Conservation (phyloP, 352 stramenopile species). For the Phytopythium aichiense region DNA sequence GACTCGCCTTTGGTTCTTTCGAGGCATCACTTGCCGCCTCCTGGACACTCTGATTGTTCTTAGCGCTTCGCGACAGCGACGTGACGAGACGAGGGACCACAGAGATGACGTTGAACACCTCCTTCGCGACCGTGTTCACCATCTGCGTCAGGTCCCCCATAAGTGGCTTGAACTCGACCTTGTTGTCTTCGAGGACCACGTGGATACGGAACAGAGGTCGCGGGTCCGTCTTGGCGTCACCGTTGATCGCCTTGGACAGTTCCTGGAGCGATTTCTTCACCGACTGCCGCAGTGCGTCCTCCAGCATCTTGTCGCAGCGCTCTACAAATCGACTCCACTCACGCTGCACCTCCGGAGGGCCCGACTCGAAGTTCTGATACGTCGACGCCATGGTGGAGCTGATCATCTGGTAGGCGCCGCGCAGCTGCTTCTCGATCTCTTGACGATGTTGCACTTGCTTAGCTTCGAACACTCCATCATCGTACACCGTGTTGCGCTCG, state of each 20-base stretch:
- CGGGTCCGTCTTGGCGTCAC: conserved; percentile 89
- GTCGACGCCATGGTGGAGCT: conserved; percentile 89
- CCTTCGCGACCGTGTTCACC: conserved; percentile 93
- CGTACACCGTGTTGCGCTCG: conserved; percentile 92
- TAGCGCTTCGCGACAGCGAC: conserved; percentile 26
- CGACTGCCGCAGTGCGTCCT: conserved; percentile 87
- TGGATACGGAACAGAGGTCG: conserved; percentile 92
- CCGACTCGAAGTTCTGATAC: conserved; percentile 89
- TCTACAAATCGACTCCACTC: conserved; percentile 92
- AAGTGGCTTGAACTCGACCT: conserved; percentile 92
- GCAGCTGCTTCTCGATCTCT: conserved; percentile 68
- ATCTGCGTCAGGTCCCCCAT: conserved; percentile 94
- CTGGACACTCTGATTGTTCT: conserved; percentile 17
- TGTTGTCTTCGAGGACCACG: conserved; percentile 91
- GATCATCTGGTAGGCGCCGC: conserved; percentile 82
- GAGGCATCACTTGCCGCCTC: conserved; percentile 12
- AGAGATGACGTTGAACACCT: conserved; percentile 93
- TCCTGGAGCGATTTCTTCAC: conserved; percentile 95
- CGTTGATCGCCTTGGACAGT: conserved; percentile 93
- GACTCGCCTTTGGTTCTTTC: background rate
- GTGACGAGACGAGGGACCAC: conserved; percentile 86
- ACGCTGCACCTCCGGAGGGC: conserved; percentile 87
- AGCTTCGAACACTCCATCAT: conserved; percentile 90
- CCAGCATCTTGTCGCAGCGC: conserved; percentile 88
- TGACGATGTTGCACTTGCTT: conserved; percentile 91